A percentile compares a stretch with the other conserved stretches of the same genome.
Conservation (phyloP, 2,329 filamentous ascomycete genomes). For the Aspergillus aculeatinus region DNA sequence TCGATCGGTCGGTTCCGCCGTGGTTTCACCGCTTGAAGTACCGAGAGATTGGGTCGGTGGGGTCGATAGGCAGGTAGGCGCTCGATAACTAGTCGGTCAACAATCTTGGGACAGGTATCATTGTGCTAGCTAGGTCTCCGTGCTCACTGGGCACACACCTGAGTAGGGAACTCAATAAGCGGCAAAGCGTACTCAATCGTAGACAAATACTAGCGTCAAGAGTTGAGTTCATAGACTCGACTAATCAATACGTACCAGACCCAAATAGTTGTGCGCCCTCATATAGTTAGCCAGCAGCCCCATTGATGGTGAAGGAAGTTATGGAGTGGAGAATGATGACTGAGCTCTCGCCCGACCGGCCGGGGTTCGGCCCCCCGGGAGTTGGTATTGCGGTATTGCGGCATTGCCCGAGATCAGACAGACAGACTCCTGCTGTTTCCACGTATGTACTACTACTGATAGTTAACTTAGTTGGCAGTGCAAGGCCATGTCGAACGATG, state of each 20-base stretch:
- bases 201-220: no score
- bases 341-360: neutral
- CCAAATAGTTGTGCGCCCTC: no score
- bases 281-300: no score
- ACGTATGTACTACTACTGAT: neutral
- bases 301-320: no score
- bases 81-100: neutral
- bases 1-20: neutral
- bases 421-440: neutral
- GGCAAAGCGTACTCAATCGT: no score
- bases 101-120: neutral
- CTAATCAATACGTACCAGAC: no score
- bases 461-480: no score
- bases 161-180: no score
- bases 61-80: neutral
- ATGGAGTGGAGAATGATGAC: neutral
- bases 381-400: neutral
- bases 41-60: conserved; percentile 1
- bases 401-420: neutral
- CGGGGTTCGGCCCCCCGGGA: neutral
- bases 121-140: neutral
- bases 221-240: no score
- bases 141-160: neutral
- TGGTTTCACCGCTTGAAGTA: neutral
- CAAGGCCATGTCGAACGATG: neutral